Percentiles rank a stretch among this genome's conserved stretches.
These are phyloP conservation scores for Globisporangium carolinianum DNA, from an alignment of 352 stramenopile species.

Conservation along the genomic window DNA sequence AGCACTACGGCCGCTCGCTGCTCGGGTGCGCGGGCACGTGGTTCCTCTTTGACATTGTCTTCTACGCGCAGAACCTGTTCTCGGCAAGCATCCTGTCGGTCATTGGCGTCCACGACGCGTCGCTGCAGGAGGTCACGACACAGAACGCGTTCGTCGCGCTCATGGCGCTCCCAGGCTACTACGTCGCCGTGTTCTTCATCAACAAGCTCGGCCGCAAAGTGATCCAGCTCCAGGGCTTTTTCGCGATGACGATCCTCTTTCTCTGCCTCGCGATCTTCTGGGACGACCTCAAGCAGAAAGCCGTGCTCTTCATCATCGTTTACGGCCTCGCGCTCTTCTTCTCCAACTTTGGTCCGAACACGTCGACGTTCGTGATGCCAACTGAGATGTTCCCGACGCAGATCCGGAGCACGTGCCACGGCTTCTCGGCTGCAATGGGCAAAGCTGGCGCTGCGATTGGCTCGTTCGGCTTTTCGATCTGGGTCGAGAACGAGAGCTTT, in stretches of 20 bases:
- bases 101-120: constrained; percentile 39
- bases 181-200: constrained; percentile 68
- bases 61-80: constrained; percentile 77
- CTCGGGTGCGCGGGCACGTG: constrained; percentile 68
- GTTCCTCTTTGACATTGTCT: constrained; percentile 86
- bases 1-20: constrained; percentile 41
- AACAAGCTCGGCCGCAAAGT: constrained; percentile 54
- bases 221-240: constrained; percentile 77
- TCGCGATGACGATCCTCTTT: constrained; percentile 58
- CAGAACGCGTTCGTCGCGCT: constrained; percentile 57
- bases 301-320: constrained; percentile 62
- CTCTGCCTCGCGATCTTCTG: constrained; percentile 58
- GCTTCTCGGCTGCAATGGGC: constrained; percentile 78
- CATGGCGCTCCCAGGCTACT: constrained; percentile 79
- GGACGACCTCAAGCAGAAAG: constrained; percentile 38
- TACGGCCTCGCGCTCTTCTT: constrained; percentile 77
- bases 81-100: constrained; percentile 60
- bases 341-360: constrained; percentile 84
- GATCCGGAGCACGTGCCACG: constrained; percentile 83
- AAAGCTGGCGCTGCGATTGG: constrained; percentile 82
- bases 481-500: constrained; percentile 47
- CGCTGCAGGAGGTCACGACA: constrained; percentile 43
- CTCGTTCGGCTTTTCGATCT: constrained; percentile 62
- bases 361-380: constrained; percentile 85
- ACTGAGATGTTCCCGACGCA: constrained; percentile 84